Evolutionary conservation across 2,329 filamentous ascomycete species (phyloP).

Genomic region (Orbilia oligospora): DNA sequence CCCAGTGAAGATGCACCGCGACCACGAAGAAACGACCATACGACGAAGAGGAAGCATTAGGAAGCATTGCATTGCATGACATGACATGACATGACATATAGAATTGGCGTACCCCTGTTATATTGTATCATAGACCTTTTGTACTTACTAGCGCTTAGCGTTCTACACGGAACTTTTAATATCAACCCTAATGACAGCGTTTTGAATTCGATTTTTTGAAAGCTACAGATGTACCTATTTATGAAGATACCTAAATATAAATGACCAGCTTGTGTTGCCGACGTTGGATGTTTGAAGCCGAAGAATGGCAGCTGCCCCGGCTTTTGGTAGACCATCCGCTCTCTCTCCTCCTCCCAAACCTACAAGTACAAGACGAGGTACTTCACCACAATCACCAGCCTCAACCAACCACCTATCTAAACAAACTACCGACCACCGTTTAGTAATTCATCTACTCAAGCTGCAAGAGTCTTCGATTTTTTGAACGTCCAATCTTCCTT

Average conservation of each 20-base stretch:
- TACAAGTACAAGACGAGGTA: background rate
- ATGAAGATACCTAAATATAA: background rate
- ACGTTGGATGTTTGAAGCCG: conserved; percentile 55
- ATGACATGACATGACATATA: conserved; percentile 4
- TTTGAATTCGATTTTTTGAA: background rate
- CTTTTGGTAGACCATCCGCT: background rate
- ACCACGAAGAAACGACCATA: conserved; percentile 46
- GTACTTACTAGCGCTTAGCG: conserved; percentile 29
- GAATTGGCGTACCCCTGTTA: conserved; percentile 27
- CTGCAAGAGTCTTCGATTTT: background rate
- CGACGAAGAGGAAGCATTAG: conserved; percentile 31
- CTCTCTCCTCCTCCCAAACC: background rate
- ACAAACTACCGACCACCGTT: conserved; percentile 16
- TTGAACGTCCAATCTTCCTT: background rate
- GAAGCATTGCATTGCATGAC: conserved; percentile 14
- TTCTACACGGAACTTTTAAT: conserved; percentile 6
- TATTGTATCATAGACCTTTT: conserved; percentile 23
- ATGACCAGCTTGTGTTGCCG: conserved; percentile 41
- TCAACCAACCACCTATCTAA: background rate
- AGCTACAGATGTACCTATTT: background rate
- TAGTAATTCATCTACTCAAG: background rate
- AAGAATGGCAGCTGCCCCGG: background rate
- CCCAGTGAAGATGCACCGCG: background rate
- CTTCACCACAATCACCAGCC: background rate
- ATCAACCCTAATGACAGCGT: conserved; percentile 25